A percentile compares a stretch with the other conserved stretches of the same genome.
Evolutionary conservation across 192 early-diverging fungal species (phyloP).

Genomic region (Backusella macrospora): DNA sequence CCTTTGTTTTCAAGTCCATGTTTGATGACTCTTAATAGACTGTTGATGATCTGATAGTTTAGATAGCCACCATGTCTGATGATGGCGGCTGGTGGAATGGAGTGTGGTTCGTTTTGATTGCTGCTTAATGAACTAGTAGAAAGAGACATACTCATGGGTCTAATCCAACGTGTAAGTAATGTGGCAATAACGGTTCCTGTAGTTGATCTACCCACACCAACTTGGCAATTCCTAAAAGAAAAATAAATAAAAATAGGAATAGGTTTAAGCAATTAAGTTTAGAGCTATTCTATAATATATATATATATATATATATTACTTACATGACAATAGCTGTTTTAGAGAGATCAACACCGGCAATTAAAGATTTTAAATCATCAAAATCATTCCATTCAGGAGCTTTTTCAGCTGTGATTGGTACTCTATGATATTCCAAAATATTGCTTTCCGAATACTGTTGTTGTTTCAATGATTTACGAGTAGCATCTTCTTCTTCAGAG

Average conservation of each 20-base stretch:
- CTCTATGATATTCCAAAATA: conserved; percentile 50
- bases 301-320: conserved; percentile 21
- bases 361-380: conserved; percentile 51
- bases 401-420: conserved; percentile 63
- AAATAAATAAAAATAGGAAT: neutral
- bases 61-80: conserved; percentile 18
- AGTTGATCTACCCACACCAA: conserved; percentile 65
- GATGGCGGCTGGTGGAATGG: neutral
- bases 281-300: no score
- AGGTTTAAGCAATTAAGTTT: neutral
- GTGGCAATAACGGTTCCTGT: conserved; percentile 43
- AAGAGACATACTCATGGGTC: neutral
- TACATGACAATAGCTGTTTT: conserved; percentile 56
- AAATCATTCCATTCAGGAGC: conserved; percentile 56
- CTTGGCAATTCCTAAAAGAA: conserved; percentile 57
- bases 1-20: conserved; percentile 59
- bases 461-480: neutral
- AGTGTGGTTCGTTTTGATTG: neutral
- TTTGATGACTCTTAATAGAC: conserved; percentile 58
- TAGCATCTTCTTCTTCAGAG: neutral
- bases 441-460: neutral
- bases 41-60: conserved; percentile 62
- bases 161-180: conserved; percentile 38
- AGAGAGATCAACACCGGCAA: conserved; percentile 44
- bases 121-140: no score